Evolutionary conservation across 495 filamentous ascomycete genomes (phyloP).

Genomic region (Hypoxylon intermedium): DNA sequence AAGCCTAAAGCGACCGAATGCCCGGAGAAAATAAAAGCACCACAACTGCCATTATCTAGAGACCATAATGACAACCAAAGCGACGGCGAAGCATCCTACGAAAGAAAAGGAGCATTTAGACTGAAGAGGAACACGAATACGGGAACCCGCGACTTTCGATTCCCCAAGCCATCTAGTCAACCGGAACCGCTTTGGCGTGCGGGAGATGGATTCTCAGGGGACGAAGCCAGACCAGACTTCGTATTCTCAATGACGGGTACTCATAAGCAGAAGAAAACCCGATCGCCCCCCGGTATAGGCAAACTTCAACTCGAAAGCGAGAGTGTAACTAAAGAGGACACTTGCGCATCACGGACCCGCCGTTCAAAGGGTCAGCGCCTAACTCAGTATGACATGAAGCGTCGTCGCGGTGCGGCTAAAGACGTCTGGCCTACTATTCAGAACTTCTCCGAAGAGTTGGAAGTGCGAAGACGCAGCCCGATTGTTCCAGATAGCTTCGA

Average conservation of each 20-base stretch:
- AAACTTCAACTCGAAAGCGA: conserved; percentile 34
- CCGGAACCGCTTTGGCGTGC: conserved; percentile 25
- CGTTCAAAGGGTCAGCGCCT: neutral
- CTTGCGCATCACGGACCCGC: too few relatives aligned
- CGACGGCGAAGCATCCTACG: conserved; percentile 1
- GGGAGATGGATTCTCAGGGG: conserved; percentile 41
- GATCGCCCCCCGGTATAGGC: conserved; percentile 24
- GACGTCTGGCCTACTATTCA: conserved; percentile 40
- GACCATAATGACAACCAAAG: neutral
- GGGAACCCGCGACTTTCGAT: conserved; percentile 22
- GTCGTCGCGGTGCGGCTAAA: neutral
- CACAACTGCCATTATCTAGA: conserved; percentile 4
- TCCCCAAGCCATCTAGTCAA: conserved; percentile 29
- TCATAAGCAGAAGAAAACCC: conserved; percentile 28
- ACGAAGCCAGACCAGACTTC: conserved; percentile 31
- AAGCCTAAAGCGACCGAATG: neutral
- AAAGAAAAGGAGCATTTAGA: conserved; percentile 33
- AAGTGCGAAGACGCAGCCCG: conserved; percentile 1
- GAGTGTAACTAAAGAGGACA: neutral
- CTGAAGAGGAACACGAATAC: conserved; percentile 17
- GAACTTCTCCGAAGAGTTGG: conserved; percentile 37
- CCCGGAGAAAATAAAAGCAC: neutral
- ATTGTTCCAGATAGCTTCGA: neutral
- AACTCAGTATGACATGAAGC: conserved; percentile 2
- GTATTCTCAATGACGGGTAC: conserved; percentile 12